Base-by-base conservation (phyloP, 495 filamentous ascomycete genomes). In the Penicillium salamii region DNA sequence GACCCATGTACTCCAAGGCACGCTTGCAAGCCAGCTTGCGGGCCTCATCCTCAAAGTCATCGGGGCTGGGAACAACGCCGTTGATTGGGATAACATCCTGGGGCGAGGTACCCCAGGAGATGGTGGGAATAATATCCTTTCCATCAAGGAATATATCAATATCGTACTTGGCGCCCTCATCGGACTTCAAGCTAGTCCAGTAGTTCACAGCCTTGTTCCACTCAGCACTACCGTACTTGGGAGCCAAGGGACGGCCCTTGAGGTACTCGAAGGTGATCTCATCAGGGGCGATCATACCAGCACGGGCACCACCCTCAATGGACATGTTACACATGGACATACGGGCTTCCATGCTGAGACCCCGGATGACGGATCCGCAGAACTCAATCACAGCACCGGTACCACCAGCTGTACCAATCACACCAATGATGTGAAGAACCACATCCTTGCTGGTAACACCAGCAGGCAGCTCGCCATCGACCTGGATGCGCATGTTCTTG, bases 241-340 rank as follows among this genome's bases (percentile, higher is more conserved):
- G 93, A 17, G 93, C 90, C 52, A 98, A 74, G 33, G 93, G 93
- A 55, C 86, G 79, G 40, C 84, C 89, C 77, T 92, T 89, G 54
- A 98, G 87, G 64, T 98, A 98, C 57, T 95, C 87, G 60, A 96
- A 92, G 5, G 93, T 97, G 36, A 77, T 88, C 67, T 96, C 85
- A 53, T 98, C 93, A 2, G 93, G 93, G 20, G 93, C 93, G 47
- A 98, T 84, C 89, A 98, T 92, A 50, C 93, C 93, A 49, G 93
- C 92, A 75, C 93, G 81, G 32, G 93, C 93, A 72, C 93, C 93
- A 50, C 74, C 93, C 76, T 98, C 93, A 64, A 97, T 97, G n/a
- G 92, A 90, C 93, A 98, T 98, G 76, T 98, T 98, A 73, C 93
- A 97, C 65, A 98, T 93, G 47, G 90, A 96, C 92, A 98, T 97